Percentiles rank a stretch among this genome's conserved stretches.
phyloP scores from a whole-genome alignment of 345 rosid genomes.

The Reutealis trisperma region DNA sequence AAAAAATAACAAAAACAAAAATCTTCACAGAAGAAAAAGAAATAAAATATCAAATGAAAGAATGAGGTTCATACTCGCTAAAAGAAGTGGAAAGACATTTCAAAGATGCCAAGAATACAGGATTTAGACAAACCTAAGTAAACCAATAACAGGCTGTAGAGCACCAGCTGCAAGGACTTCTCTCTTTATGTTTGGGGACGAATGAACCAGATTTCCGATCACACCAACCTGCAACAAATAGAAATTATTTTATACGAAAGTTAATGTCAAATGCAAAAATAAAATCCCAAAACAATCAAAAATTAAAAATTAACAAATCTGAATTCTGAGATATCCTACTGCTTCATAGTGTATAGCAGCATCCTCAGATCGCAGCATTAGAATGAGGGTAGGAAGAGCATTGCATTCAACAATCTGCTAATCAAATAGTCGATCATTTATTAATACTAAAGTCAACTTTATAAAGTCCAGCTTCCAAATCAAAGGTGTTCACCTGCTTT shows the following conservation, averaged over 20 bases:
- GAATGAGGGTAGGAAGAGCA: slow-evolving; percentile 92
- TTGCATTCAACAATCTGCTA: slow-evolving; percentile 90
- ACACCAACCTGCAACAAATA: slow-evolving; percentile 66
- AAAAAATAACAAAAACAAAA: too few relatives aligned
- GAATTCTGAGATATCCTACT: slow-evolving; percentile 46
- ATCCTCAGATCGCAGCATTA: slow-evolving; percentile 96
- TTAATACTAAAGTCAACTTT: slow-evolving; percentile 8
- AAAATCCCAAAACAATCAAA: slow-evolving; percentile 12
- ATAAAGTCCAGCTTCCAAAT: slow-evolving; percentile 19
- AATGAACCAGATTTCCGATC: slow-evolving; percentile 95
- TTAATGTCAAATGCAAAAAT: slow-evolving; percentile 7
- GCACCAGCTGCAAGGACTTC: slow-evolving; percentile 98
- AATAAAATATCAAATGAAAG: background rate
- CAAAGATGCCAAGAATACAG: background rate
- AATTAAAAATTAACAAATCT: slow-evolving; percentile 6
- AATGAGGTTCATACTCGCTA: background rate
- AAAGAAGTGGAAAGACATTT: background rate
- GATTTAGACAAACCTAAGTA: slow-evolving; percentile 62
- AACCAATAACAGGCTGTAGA: slow-evolving; percentile 90
- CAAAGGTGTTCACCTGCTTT: slow-evolving; percentile 57
- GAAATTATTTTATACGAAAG: slow-evolving; percentile 7
- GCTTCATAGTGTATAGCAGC: slow-evolving; percentile 99
- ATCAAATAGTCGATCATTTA: slow-evolving; percentile 20
- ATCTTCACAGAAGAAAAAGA: background rate
- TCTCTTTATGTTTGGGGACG: slow-evolving; percentile 89